These are phyloP conservation scores for Tripterygium wilfordii DNA, from an alignment of 177 flowering plant species.

Conservation along the genomic window DNA sequence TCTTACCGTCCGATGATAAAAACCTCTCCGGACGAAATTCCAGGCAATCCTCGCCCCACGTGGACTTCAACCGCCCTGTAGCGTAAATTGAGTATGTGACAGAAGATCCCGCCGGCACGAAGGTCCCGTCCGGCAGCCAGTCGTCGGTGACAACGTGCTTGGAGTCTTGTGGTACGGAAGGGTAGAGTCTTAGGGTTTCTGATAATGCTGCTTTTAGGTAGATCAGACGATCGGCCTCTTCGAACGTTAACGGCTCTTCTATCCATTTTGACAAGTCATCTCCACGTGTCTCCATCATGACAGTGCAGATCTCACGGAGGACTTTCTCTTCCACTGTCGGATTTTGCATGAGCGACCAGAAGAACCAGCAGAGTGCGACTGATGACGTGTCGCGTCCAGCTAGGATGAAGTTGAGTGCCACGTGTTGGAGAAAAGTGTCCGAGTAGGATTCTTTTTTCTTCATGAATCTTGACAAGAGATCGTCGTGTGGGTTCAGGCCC, in stretches of 20 bases:
- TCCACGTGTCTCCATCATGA: conserved; percentile 57
- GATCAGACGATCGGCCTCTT: conserved; percentile 54
- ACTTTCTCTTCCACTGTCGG: conserved; percentile 47
- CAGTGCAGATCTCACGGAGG: conserved; percentile 40
- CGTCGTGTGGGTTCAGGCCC: conserved; percentile 43
- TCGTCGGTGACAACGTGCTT: conserved; percentile 65
- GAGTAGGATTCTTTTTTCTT: conserved; percentile 62
- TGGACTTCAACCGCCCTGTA: conserved; percentile 47
- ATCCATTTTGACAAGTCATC: conserved; percentile 36
- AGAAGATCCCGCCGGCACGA: conserved; percentile 73
- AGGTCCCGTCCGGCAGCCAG: conserved; percentile 66
- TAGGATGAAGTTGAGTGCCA: conserved; percentile 75
- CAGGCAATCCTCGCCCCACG: conserved; percentile 72
- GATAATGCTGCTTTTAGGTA: conserved; percentile 73
- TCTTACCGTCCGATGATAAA: conserved; percentile 38
- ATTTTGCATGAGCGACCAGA: conserved; percentile 51
- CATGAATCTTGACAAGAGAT: conserved; percentile 64
- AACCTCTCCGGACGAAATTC: conserved; percentile 73
- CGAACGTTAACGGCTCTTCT: conserved; percentile 49
- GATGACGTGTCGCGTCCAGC: conserved; percentile 88
- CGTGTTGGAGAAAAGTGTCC: conserved; percentile 50
- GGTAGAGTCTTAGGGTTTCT: conserved; percentile 66
- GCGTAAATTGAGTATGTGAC: conserved; percentile 70
- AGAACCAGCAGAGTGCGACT: conserved; percentile 70
- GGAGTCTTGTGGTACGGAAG: conserved; percentile 79